A percentile compares a stretch with the other conserved stretches of the same genome.
Evolutionary conservation across 306 rosid genomes (phyloP).

Genomic region (Ziziphus jujuba): DNA sequence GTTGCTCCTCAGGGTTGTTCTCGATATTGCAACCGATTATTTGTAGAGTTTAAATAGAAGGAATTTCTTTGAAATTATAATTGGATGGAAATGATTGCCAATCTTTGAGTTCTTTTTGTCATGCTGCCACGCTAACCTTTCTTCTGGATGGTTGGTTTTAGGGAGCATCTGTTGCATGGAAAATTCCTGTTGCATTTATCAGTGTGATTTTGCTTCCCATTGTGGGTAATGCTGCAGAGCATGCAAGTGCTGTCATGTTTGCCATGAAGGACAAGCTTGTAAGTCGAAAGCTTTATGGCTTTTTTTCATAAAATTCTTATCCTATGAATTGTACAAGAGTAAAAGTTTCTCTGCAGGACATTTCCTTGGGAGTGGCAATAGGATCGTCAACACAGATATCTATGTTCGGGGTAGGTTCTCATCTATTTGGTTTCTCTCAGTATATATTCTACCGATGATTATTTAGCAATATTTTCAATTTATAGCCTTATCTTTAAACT

Average conservation of each 20-base stretch:
- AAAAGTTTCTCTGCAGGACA: constrained; percentile 52
- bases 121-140: constrained; percentile 6
- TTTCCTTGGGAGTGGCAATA: constrained; percentile 79
- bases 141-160: constrained; percentile 35
- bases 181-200: constrained; percentile 65
- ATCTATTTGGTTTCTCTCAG: constrained; percentile 6
- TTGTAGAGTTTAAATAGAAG: too few species aligned
- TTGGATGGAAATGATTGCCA: background rate
- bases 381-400: constrained; percentile 86
- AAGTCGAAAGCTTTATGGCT: constrained; percentile 24
- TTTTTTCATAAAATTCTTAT: background rate
- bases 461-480: background rate
- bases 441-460: background rate
- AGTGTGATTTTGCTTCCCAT: constrained; percentile 84
- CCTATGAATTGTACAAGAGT: constrained; percentile 2
- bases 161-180: constrained; percentile 70
- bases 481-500: background rate
- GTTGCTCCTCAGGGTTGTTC: too few species aligned
- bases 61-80: background rate
- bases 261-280: constrained; percentile 93
- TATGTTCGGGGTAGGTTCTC: constrained; percentile 66
- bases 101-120: background rate
- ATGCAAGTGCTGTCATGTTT: constrained; percentile 85
- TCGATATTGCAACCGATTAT: too few species aligned
- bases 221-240: constrained; percentile 90